A percentile compares a stretch with the other conserved stretches of the same genome.
phyloP scores from a whole-genome alignment of 768 basidiomycete genomes.

The Termitomyces sp. region DNA sequence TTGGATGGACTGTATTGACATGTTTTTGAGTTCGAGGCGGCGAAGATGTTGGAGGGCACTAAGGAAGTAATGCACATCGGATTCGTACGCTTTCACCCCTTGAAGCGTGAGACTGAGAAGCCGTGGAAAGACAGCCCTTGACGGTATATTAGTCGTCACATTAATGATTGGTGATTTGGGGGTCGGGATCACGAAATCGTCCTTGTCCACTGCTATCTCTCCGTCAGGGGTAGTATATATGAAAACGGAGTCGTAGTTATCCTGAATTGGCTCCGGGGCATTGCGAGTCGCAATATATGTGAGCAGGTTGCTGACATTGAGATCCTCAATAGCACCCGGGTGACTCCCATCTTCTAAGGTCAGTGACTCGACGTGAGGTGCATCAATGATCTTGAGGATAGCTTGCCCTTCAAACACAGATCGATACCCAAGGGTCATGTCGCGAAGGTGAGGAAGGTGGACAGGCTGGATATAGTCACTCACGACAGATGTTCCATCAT shows the following conservation, averaged over 20 bases:
- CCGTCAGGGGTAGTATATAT: slow-evolving; percentile 1
- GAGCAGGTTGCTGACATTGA: slow-evolving; percentile 34
- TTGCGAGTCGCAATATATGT: slow-evolving; percentile 30
- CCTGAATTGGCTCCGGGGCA: slow-evolving; percentile 10
- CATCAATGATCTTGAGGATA: slow-evolving; percentile 34
- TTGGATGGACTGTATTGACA: slow-evolving; percentile 25
- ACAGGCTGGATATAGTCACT: slow-evolving; percentile 23
- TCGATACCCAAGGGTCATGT: slow-evolving; percentile 40
- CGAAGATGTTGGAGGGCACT: slow-evolving; percentile 21
- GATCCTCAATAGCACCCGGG: slow-evolving; percentile 30
- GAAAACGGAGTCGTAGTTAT: slow-evolving; percentile 9
- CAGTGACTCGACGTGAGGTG: slow-evolving; percentile 31
- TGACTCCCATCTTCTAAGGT: slow-evolving; percentile 40
- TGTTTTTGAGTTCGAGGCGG: slow-evolving; percentile 27
- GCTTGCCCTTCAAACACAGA: slow-evolving; percentile 29
- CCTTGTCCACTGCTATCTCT: neutral
- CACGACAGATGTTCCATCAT: slow-evolving; percentile 7
- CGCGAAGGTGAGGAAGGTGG: slow-evolving; percentile 29
- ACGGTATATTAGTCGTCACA: neutral
- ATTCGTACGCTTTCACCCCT: slow-evolving; percentile 29
- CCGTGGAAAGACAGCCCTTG: slow-evolving; percentile 18
- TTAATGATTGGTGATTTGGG: neutral
- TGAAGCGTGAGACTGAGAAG: slow-evolving; percentile 29
- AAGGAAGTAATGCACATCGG: slow-evolving; percentile 26
- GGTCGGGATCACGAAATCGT: neutral